These are phyloP conservation scores for Actinomortierella wolfii DNA, from an alignment of 371 early-diverging fungal species.

Conservation along the genomic window DNA sequence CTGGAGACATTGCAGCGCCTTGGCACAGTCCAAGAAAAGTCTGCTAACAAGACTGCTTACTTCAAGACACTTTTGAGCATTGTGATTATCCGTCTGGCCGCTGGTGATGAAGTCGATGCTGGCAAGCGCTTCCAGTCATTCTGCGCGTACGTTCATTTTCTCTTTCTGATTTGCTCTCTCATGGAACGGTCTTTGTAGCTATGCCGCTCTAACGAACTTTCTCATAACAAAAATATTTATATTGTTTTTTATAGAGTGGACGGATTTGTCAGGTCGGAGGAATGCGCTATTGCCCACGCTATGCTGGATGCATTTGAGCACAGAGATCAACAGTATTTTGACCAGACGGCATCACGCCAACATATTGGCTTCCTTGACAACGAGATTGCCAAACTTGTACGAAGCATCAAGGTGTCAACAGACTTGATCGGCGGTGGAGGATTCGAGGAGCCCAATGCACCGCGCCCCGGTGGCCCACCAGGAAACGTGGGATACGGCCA, in stretches of 20 bases:
- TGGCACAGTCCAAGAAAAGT: slow-evolving; percentile 62
- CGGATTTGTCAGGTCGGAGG: slow-evolving; percentile 74
- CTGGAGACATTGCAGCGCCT: slow-evolving; percentile 71
- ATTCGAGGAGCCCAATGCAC: slow-evolving; percentile 11
- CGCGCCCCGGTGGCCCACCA: background rate
- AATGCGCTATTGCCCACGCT: slow-evolving; percentile 67
- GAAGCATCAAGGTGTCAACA: slow-evolving; percentile 58
- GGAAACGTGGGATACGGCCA: too few relatives aligned
- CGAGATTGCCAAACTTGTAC: slow-evolving; percentile 66
- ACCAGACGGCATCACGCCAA: slow-evolving; percentile 58
- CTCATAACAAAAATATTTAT: background rate
- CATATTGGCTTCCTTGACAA: slow-evolving; percentile 76
- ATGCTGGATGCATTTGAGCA: slow-evolving; percentile 78
- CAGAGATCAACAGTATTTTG: slow-evolving; percentile 72
- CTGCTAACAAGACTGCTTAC: slow-evolving; percentile 67
- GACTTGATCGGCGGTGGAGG: slow-evolving; percentile 46
- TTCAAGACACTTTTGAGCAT: slow-evolving; percentile 75
- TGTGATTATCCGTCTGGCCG: slow-evolving; percentile 71
- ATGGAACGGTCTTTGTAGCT: background rate
- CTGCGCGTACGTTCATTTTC: slow-evolving; percentile 54
- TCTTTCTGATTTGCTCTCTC: background rate
- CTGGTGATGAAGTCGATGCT: slow-evolving; percentile 85
- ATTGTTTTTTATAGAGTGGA: slow-evolving; percentile 44
- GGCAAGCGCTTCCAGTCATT: slow-evolving; percentile 70
- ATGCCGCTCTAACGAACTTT: background rate